A percentile compares a stretch with the other conserved stretches of the same genome.
Evolutionary conservation across 345 rosid species (phyloP).

Genomic region (Eucalyptus urophylla): DNA sequence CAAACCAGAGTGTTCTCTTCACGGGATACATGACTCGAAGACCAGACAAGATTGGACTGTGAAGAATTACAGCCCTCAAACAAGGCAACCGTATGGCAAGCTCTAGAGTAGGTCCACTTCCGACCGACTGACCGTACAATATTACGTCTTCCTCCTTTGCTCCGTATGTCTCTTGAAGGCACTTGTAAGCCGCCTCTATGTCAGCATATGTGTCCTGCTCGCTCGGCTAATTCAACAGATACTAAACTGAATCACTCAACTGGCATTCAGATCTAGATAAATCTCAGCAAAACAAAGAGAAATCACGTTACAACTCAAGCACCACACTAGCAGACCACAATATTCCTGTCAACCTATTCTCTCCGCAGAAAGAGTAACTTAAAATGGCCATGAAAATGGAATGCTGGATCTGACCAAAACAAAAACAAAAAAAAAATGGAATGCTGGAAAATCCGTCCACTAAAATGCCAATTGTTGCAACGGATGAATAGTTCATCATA

Average conservation of each 20-base stretch:
- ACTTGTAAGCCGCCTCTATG: slow-evolving; percentile 66
- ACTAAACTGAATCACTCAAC: neutral
- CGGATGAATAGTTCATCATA: neutral
- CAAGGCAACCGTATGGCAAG: slow-evolving; percentile 50
- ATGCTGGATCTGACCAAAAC: neutral
- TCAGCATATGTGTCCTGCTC: slow-evolving; percentile 90
- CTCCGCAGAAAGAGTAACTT: neutral
- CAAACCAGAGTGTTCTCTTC: slow-evolving; percentile 69
- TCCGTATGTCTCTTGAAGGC: slow-evolving; percentile 52
- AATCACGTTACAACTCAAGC: neutral
- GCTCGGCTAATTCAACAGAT: slow-evolving; percentile 30
- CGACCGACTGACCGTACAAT: slow-evolving; percentile 79
- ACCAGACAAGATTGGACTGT: slow-evolving; percentile 80
- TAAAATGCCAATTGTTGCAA: neutral
- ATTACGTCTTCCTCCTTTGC: slow-evolving; percentile 62
- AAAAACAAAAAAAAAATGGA: neutral
- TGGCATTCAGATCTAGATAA: neutral
- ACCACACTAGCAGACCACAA: neutral
- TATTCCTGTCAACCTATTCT: neutral
- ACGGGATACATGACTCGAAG: slow-evolving; percentile 81
- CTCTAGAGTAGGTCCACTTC: slow-evolving; percentile 87
- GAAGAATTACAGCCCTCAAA: slow-evolving; percentile 69
- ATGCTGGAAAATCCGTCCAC: neutral
- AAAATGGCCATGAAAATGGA: neutral
- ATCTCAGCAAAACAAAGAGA: neutral